Base-by-base conservation (phyloP, 2,329 filamentous ascomycete species). In the Colletotrichum lentis region DNA sequence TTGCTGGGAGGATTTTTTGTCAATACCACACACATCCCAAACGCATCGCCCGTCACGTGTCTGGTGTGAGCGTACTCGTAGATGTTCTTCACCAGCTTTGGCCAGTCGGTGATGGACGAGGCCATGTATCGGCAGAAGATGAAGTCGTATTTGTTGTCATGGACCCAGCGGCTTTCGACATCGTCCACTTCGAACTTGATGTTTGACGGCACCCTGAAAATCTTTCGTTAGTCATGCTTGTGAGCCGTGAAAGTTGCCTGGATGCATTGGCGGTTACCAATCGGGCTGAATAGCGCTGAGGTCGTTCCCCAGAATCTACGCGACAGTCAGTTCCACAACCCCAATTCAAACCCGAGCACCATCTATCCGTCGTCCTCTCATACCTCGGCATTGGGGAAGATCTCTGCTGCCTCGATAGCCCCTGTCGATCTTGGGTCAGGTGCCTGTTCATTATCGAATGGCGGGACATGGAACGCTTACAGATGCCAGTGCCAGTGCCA, bases 401-500 rank as follows among this genome's bases (percentile, higher is more conserved):
- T 2, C 8, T 68, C 65, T 7, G 54, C 62, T 31, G 55, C 71
- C 16, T 73, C 71, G 11, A 72, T 72, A 4, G 72, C 81, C 86
- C 59, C 59, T 62, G 16, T 31, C 7, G 1, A 10, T 7, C 8
- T 4, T 11, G 12, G 12, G 14, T 50, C 12, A 47, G n/a, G 14
- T 24, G 7, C 20, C 7, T 5, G 5, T n/a, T 0, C 6, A 24
- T 16, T 4, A 6, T 12, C 11, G 20, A 41, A 47, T 12, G 37
- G 18, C 2, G 35, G 1, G 27, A 31, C 7, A 16, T 3, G 8
- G 24, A n/a, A 22, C 16, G 3, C n/a, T 37, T 27, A 62, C 88
- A 90, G 67, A 88, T 87, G 2, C 88, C 88, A 0, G 86, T 88
- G n/a, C 88, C 88, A 8, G 85, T 88, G 54, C 86, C 85, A 11